Base-by-base conservation (phyloP, 148 eudicot genomes). In the Fagopyrum tataricum region DNA sequence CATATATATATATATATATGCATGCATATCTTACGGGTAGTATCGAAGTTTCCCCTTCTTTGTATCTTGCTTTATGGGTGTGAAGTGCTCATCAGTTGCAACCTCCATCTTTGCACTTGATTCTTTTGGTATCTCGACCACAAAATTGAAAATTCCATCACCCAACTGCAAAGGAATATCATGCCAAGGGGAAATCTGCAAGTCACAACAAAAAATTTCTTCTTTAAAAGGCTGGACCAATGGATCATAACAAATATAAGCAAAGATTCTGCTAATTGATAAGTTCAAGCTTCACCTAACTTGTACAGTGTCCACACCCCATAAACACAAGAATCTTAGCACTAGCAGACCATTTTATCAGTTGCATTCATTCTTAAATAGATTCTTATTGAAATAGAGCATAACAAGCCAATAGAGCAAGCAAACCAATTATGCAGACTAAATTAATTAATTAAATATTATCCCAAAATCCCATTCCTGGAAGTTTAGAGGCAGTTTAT, bases 91-190 rank as follows among this genome's bases (percentile, higher is more conserved):
- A 81, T 94, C 98, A 47, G 98, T 94, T 61, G 98, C 98, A 85
- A 94, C 92, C 90, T 94, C 97, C 97, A 94, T 94, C 83, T 94
- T 94, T 51, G 98, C 97, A 75, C 91, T 91, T 55, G 98, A 84
- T 80, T 94, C 98, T 83, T 94, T 94, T 15, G 98, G 98, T 77
- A 94, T 94, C 79, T 94, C 98, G 67, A 89, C 98, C 74, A 94
- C 80, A 75, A 85, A 91, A 82, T 87, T 94, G 82, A 87, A 94
- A 70, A 77, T 84, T 55, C 97, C 97, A 91, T 94, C 90, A 74
- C 92, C 96, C 81, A 90, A 53, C 43, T 84, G 87, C 76, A 94
- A 75, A 13, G 98, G 98, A 53, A 94, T 82, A 78, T 94, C 97
- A 82, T 91, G 98, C 98, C 98, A 94, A 49, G 98, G 97, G 61